A percentile compares a stretch with the other conserved stretches of the same genome.
These are phyloP conservation scores for Papiliotrema fonsecae DNA, from an alignment of 1,284 basidiomycete species.

Conservation along the genomic window DNA sequence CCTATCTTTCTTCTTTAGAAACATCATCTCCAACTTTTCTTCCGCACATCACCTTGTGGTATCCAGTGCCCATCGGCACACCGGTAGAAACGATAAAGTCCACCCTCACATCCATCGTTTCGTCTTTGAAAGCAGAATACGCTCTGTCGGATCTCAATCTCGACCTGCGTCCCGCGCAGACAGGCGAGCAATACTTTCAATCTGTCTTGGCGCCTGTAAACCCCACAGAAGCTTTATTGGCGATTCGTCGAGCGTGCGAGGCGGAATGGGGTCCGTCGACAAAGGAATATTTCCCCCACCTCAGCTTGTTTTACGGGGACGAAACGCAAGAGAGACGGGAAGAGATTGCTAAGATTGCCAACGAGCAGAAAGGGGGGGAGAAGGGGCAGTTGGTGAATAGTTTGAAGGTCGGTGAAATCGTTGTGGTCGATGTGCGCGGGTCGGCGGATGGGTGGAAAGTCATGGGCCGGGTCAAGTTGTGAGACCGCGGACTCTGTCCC, in stretches of 20 bases:
- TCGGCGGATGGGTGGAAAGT: constrained; percentile 17
- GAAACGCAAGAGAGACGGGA: constrained; percentile 13
- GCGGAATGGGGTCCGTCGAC: constrained; percentile 3
- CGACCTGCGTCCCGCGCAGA: constrained; percentile 17
- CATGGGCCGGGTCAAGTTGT: constrained; percentile 6
- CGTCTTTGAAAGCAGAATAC: background rate
- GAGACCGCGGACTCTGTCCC: background rate
- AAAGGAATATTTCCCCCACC: constrained; percentile 33
- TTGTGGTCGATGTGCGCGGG: constrained; percentile 13
- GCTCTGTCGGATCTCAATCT: background rate
- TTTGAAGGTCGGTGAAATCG: constrained; percentile 7
- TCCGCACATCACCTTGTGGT: constrained; percentile 35
- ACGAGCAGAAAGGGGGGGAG: background rate
- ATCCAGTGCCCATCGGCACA: constrained; percentile 13
- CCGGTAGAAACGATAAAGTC: constrained; percentile 8
- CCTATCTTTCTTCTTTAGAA: constrained; percentile 12
- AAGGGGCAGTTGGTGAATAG: background rate
- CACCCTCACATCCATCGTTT: background rate
- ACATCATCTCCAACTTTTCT: constrained; percentile 20
- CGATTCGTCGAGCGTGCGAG: constrained; percentile 15
- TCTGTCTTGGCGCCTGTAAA: constrained; percentile 31
- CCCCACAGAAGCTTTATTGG: constrained; percentile 9
- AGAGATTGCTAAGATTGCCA: constrained; percentile 14
- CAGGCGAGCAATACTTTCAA: constrained; percentile 34
- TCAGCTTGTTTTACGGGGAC: constrained; percentile 36